phyloP scores from a whole-genome alignment of 106 monocot species.

The Dioscorea alata region DNA sequence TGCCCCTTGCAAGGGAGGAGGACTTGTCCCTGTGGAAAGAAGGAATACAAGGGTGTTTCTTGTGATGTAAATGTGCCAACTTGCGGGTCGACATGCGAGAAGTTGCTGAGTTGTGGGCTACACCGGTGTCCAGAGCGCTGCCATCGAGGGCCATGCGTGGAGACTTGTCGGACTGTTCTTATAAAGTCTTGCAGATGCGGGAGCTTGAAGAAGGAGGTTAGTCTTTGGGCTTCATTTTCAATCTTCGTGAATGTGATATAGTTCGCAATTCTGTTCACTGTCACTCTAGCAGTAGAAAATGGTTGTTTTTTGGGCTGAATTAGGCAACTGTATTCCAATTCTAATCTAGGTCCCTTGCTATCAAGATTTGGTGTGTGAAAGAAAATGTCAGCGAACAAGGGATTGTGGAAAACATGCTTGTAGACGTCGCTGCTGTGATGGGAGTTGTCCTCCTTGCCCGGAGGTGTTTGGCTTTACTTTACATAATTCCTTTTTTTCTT shows the following conservation, averaged over 20 bases:
- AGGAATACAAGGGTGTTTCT: conserved; percentile 43
- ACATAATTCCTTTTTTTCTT: background rate
- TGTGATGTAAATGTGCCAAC: conserved; percentile 63
- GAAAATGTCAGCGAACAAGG: conserved; percentile 68
- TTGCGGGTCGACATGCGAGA: conserved; percentile 85
- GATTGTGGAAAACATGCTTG: conserved; percentile 98
- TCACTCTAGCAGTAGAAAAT: background rate
- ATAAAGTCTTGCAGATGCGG: conserved; percentile 77
- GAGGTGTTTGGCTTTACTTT: conserved; percentile 41
- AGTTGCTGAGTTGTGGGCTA: conserved; percentile 51
- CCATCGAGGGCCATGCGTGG: conserved; percentile 69
- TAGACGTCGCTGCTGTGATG: conserved; percentile 82
- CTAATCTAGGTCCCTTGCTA: conserved; percentile 83
- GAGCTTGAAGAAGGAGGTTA: conserved; percentile 90
- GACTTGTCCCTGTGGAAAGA: conserved; percentile 90
- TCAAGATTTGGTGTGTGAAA: conserved; percentile 90
- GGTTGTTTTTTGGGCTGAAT: conserved; percentile 5
- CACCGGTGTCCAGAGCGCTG: conserved; percentile 86
- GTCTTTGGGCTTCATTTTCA: background rate
- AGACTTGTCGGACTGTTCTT: conserved; percentile 70
- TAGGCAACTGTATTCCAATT: conserved; percentile 12
- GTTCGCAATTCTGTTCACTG: background rate
- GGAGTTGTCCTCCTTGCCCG: conserved; percentile 80
- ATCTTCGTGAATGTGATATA: background rate
- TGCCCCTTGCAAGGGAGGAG: conserved; percentile 75